Conservation (phyloP, 495 filamentous ascomycete genomes). For the Staphylotrichum tortipilum region DNA sequence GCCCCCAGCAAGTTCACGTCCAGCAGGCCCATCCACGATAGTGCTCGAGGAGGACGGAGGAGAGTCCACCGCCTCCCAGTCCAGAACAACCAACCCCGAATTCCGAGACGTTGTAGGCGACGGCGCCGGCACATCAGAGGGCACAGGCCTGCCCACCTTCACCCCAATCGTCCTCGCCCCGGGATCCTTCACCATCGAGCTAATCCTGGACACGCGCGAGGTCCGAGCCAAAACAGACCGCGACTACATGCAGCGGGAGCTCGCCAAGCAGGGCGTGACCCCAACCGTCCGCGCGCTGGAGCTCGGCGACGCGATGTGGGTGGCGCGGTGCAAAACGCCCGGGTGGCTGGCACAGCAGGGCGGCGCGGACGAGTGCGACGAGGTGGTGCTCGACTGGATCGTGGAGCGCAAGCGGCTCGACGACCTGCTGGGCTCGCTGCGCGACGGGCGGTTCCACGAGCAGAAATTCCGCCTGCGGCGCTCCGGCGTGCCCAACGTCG, state of each 20-base stretch:
- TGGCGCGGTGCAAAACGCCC: slow-evolving; percentile 60
- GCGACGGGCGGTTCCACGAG: slow-evolving; percentile 76
- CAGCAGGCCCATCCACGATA: not conserved
- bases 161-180: slow-evolving; percentile 53
- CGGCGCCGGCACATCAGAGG: slow-evolving; percentile 24
- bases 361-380: slow-evolving; percentile 63
- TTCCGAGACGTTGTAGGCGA: slow-evolving; percentile 35
- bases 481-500: slow-evolving; percentile 63
- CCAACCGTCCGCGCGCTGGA: slow-evolving; percentile 59
- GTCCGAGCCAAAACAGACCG: slow-evolving; percentile 67
- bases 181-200: slow-evolving; percentile 60
- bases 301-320: slow-evolving; percentile 73
- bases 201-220: slow-evolving; percentile 72
- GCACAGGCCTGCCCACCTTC: slow-evolving; percentile 41
- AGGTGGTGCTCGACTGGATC: slow-evolving; percentile 73
- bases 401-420: slow-evolving; percentile 78
- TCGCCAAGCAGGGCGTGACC: slow-evolving; percentile 55
- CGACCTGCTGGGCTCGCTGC: slow-evolving; percentile 70
- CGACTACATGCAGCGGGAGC: slow-evolving; percentile 68
- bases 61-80: not conserved
- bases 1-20: not conserved
- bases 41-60: slow-evolving; percentile 8
- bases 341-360: slow-evolving; percentile 46
- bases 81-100: slow-evolving; percentile 1
- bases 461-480: slow-evolving; percentile 74